These are phyloP conservation scores for Penicillium desertorum DNA, from an alignment of 495 filamentous ascomycete genomes.

Conservation along the genomic window DNA sequence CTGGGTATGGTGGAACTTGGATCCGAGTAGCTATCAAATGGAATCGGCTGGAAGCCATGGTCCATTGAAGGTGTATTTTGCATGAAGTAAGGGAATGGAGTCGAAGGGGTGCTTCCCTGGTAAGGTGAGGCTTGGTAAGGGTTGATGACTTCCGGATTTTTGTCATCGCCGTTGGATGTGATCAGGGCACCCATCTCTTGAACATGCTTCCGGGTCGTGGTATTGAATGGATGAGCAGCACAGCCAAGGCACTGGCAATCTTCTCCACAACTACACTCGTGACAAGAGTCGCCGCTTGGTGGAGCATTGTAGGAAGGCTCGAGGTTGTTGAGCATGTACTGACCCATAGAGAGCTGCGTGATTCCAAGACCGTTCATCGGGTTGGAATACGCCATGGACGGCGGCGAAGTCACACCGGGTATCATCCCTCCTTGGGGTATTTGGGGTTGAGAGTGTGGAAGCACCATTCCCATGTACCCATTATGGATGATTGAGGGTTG, in stretches of 20 bases:
- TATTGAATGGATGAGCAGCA: slow-evolving; percentile 68
- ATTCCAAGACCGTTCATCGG: slow-evolving; percentile 22
- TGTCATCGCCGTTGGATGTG: slow-evolving; percentile 35
- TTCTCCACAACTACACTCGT: slow-evolving; percentile 65
- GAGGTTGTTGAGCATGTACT: slow-evolving; percentile 13
- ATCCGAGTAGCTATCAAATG: slow-evolving; percentile 25
- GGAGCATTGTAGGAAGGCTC: slow-evolving; percentile 17
- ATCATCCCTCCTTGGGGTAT: background rate
- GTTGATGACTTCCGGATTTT: slow-evolving; percentile 21
- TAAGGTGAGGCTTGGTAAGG: slow-evolving; percentile 19
- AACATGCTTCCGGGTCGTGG: slow-evolving; percentile 65
- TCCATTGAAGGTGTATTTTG: slow-evolving; percentile 18
- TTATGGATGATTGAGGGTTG: slow-evolving; percentile 18
- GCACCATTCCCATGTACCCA: slow-evolving; percentile 13
- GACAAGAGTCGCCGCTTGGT: slow-evolving; percentile 26
- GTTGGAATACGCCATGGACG: slow-evolving; percentile 17
- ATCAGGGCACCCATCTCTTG: slow-evolving; percentile 50
- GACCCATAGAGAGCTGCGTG: slow-evolving; percentile 17
- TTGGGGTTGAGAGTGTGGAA: background rate
- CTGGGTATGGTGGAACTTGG: slow-evolving; percentile 22
- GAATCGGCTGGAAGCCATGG: slow-evolving; percentile 13
- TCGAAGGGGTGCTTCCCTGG: slow-evolving; percentile 4
- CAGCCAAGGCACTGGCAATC: slow-evolving; percentile 70
- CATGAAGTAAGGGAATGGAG: slow-evolving; percentile 19
- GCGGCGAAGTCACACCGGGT: slow-evolving; percentile 7